Percentiles rank a stretch among this genome's conserved stretches.
phyloP scores from a whole-genome alignment of 2,329 filamentous ascomycete genomes.

The Xylaria sp. region DNA sequence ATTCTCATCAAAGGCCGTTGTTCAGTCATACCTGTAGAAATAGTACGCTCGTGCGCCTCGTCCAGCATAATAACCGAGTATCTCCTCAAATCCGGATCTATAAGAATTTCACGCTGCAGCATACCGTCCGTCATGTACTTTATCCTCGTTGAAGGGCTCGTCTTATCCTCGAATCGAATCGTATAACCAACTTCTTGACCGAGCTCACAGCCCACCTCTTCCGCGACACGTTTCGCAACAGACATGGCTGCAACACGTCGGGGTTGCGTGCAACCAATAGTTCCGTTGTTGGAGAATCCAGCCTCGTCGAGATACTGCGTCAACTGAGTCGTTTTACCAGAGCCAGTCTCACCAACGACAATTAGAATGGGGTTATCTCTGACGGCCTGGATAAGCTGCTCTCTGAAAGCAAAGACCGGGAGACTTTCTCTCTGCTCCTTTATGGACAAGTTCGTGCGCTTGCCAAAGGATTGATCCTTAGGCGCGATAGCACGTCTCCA shows the following conservation, averaged over 20 bases:
- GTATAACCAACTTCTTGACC: slow-evolving; percentile 95
- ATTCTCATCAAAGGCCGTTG: neutral
- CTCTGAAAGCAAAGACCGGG: slow-evolving; percentile 84
- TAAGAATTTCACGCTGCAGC: slow-evolving; percentile 88
- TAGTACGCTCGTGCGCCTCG: slow-evolving; percentile 95
- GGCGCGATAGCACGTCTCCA: slow-evolving; percentile 83
- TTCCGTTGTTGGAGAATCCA: slow-evolving; percentile 78
- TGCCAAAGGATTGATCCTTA: slow-evolving; percentile 76
- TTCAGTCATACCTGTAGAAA: slow-evolving; percentile 55
- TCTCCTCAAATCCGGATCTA: slow-evolving; percentile 80
- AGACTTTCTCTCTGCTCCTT: slow-evolving; percentile 89
- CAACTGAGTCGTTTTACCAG: slow-evolving; percentile 93
- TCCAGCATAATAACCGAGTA: slow-evolving; percentile 98
- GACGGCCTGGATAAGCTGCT: slow-evolving; percentile 81
- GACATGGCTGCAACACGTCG: slow-evolving; percentile 97
- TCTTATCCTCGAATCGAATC: slow-evolving; percentile 95
- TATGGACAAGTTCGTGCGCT: slow-evolving; percentile 84
- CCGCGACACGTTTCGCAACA: slow-evolving; percentile 91
- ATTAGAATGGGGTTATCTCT: slow-evolving; percentile 85
- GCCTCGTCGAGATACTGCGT: slow-evolving; percentile 93
- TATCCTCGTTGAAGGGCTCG: slow-evolving; percentile 80
- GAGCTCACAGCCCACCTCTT: slow-evolving; percentile 87
- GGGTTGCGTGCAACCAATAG: slow-evolving; percentile 95
- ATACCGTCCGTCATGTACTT: slow-evolving; percentile 99
- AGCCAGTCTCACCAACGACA: slow-evolving; percentile 95